phyloP scores from a whole-genome alignment of 495 filamentous ascomycete species.

The Aspergillus conjunctus region DNA sequence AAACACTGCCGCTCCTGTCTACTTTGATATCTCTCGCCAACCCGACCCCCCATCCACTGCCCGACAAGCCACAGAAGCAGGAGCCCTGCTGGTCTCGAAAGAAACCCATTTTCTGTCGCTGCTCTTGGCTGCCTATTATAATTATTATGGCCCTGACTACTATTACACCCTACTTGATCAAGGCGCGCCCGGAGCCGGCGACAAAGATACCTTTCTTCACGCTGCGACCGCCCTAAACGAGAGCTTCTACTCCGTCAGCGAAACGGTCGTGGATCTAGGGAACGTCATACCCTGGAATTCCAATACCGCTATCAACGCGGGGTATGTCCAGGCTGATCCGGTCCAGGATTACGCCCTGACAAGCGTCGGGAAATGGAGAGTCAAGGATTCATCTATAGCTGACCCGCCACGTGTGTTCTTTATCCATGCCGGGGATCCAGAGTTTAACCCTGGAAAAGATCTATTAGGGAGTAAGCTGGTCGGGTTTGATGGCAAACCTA shows the following conservation, averaged over 20 bases:
- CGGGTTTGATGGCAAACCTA: slow-evolving; percentile 10
- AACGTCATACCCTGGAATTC: slow-evolving; percentile 16
- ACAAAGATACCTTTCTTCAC: slow-evolving; percentile 59
- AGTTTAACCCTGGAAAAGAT: slow-evolving; percentile 40
- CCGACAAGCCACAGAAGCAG: slow-evolving; percentile 47
- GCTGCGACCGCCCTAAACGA: slow-evolving; percentile 47
- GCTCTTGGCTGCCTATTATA: slow-evolving; percentile 58
- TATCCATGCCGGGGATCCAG: slow-evolving; percentile 44
- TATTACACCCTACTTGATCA: slow-evolving; percentile 56
- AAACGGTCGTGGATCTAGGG: slow-evolving; percentile 27
- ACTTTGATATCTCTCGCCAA: slow-evolving; percentile 51
- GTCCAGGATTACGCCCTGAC: slow-evolving; percentile 34
- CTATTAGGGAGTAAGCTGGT: slow-evolving; percentile 13
- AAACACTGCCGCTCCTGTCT: slow-evolving; percentile 44
- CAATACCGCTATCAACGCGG: slow-evolving; percentile 26
- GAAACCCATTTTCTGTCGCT: slow-evolving; percentile 44
- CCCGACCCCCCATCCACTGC: slow-evolving; percentile 25
- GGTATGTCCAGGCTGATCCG: slow-evolving; percentile 37
- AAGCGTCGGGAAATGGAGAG: slow-evolving; percentile 24
- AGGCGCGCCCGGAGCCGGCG: slow-evolving; percentile 52
- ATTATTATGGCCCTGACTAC: slow-evolving; percentile 51
- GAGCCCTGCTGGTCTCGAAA: slow-evolving; percentile 55
- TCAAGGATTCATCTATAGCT: slow-evolving; percentile 20
- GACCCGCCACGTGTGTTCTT: slow-evolving; percentile 37
- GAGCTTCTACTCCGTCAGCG: slow-evolving; percentile 45